Evolutionary conservation across 164 flowering plant species (phyloP).

Genomic region (Chloranthus sessilifolius): DNA sequence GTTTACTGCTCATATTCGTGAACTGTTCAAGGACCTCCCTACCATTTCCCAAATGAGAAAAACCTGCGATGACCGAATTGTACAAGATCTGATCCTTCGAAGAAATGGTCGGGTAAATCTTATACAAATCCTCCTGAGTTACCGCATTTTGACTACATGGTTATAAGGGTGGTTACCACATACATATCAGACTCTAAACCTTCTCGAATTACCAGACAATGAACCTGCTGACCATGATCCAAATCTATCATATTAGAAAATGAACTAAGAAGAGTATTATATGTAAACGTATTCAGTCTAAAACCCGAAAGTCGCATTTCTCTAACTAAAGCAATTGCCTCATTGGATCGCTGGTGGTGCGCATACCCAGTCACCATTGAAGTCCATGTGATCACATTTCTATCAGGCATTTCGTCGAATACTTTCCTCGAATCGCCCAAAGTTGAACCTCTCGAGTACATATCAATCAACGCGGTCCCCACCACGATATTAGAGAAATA

Average conservation of each 20-base stretch:
- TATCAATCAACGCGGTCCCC: constrained; percentile 42
- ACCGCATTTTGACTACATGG: constrained; percentile 42
- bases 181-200: constrained; percentile 35
- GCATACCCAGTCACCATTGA: constrained; percentile 50
- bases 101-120: constrained; percentile 21
- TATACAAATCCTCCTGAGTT: constrained; percentile 30
- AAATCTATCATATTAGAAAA: constrained; percentile 26
- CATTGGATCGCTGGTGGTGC: constrained; percentile 24
- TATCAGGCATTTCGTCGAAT: constrained; percentile 55
- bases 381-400: constrained; percentile 62
- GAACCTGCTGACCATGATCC: constrained; percentile 41
- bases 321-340: constrained; percentile 28
- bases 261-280: constrained; percentile 41
- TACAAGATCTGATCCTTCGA: constrained; percentile 40
- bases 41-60: constrained; percentile 30
- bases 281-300: constrained; percentile 34
- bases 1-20: constrained; percentile 32
- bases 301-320: constrained; percentile 37
- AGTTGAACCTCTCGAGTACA: constrained; percentile 44
- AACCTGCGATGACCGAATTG: constrained; percentile 54
- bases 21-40: constrained; percentile 35
- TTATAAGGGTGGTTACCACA: constrained; percentile 35
- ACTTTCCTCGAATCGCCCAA: constrained; percentile 33
- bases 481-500: constrained; percentile 38
- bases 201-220: constrained; percentile 31